phyloP scores from a whole-genome alignment of 2,329 filamentous ascomycete genomes.

The Xylaria sp. region DNA sequence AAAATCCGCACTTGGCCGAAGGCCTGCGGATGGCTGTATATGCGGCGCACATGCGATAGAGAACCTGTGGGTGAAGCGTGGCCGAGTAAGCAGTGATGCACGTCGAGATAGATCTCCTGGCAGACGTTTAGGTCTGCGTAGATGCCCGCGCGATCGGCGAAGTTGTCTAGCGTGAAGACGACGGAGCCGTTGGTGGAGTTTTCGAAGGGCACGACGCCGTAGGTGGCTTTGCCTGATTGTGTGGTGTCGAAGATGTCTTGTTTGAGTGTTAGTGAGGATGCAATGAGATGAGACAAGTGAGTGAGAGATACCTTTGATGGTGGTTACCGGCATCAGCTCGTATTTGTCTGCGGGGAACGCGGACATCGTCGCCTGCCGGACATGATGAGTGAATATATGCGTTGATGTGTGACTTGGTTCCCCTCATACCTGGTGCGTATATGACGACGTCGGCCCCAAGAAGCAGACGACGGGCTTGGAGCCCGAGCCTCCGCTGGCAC shows the following conservation, averaged over 20 bases:
- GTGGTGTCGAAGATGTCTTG: constrained; percentile 75
- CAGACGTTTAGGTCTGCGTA: constrained; percentile 70
- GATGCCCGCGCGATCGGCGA: constrained; percentile 64
- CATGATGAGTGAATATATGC: background rate
- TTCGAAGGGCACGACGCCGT: constrained; percentile 88
- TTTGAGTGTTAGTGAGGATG: background rate
- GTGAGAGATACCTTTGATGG: constrained; percentile 40
- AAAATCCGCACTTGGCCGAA: constrained; percentile 86
- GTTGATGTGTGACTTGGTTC: constrained; percentile 4
- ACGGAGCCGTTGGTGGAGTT: constrained; percentile 95
- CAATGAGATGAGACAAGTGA: background rate
- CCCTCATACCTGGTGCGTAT: constrained; percentile 45
- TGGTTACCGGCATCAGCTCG: constrained; percentile 45
- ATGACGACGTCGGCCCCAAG: constrained; percentile 45
- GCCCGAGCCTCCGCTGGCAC: constrained; percentile 3
- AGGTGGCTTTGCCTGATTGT: constrained; percentile 57
- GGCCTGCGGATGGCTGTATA: constrained; percentile 93
- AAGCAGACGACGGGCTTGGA: constrained; percentile 43
- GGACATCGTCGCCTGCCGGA: constrained; percentile 40
- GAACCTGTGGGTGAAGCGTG: constrained; percentile 21
- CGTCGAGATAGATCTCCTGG: constrained; percentile 78
- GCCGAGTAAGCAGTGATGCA: constrained; percentile 82
- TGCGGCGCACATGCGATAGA: constrained; percentile 59
- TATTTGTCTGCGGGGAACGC: constrained; percentile 45
- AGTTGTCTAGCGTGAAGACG: constrained; percentile 80